Conservation (phyloP, 2,329 filamentous ascomycete genomes). For the Penicillium sp. region DNA sequence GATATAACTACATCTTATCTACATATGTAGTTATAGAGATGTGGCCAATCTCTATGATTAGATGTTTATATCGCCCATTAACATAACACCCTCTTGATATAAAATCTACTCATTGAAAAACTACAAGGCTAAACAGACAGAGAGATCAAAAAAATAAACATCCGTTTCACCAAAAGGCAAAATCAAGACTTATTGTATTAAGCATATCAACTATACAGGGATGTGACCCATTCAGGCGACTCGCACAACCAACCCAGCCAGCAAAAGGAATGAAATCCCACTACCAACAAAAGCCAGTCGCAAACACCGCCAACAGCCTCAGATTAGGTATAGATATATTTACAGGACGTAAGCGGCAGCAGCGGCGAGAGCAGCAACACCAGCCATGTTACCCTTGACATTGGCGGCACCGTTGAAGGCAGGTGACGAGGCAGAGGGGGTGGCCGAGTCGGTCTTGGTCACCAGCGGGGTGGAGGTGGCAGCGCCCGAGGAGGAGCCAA, state of each 20-base stretch:
- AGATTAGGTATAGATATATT: conserved; percentile 17
- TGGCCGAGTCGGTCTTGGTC: conserved; percentile 12
- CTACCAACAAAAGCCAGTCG: neutral
- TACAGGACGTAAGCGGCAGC: conserved; percentile 27
- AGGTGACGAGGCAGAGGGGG: conserved; percentile 18
- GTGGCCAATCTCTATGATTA: neutral
- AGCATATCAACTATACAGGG: conserved; percentile 4
- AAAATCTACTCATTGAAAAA: accelerated
- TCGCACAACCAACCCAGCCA: neutral
- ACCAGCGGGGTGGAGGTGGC: conserved; percentile 19
- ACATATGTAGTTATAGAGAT: neutral
- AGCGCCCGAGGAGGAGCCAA: conserved; percentile 14
- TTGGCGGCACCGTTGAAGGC: conserved; percentile 25
- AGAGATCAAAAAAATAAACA: neutral
- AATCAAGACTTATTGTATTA: conserved; percentile 5
- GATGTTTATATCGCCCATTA: too few species aligned
- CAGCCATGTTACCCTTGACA: conserved; percentile 27
- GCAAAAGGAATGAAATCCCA: neutral
- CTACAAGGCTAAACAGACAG: neutral
- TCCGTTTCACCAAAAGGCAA: neutral
- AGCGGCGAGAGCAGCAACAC: conserved; percentile 25
- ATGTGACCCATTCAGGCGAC: neutral
- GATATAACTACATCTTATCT: neutral
- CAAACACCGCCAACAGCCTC: neutral
- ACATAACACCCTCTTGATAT: too few species aligned